Evolutionary conservation across 2,329 filamentous ascomycete genomes (phyloP).

Genomic region (Fusarium odoratissimum): DNA sequence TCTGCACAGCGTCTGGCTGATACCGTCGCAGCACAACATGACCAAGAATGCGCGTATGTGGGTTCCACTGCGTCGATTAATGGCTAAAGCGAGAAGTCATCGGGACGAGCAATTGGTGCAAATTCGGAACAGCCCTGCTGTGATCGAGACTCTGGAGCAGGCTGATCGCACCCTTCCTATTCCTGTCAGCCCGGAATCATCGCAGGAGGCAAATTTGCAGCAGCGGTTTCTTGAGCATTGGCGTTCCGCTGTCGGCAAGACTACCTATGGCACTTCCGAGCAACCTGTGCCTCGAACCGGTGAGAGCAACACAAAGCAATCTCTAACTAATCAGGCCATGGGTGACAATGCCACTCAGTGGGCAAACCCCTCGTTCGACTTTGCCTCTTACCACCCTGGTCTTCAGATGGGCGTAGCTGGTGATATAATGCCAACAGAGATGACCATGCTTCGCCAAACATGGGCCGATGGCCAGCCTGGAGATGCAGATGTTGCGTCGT

Average conservation of each 20-base stretch:
- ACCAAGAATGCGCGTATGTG: conserved; percentile 52
- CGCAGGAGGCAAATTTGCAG: neutral
- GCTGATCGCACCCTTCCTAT: conserved; percentile 43
- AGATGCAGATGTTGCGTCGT: conserved; percentile 41
- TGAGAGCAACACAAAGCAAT: rapidly evolving
- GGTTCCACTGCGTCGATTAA: conserved; percentile 55
- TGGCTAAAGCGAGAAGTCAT: conserved; percentile 53
- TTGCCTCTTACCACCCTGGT: neutral
- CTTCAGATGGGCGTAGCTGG: neutral
- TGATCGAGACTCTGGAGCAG: conserved; percentile 45
- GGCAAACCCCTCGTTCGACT: neutral
- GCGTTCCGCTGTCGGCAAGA: conserved; percentile 16
- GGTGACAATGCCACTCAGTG: neutral
- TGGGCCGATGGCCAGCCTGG: neutral
- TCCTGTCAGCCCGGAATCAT: conserved; percentile 48
- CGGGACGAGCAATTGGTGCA: conserved; percentile 51
- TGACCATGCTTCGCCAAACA: conserved; percentile 1
- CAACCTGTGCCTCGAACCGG: no score
- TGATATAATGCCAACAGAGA: neutral
- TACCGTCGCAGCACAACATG: conserved; percentile 36
- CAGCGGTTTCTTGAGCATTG: conserved; percentile 27
- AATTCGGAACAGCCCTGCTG: conserved; percentile 45
- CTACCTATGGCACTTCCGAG: rapidly evolving
- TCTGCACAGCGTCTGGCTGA: conserved; percentile 58
- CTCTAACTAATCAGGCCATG: neutral